These are phyloP conservation scores for Schwanniomyces occidentalis DNA, from an alignment of 805 yeast species.

Conservation along the genomic window DNA sequence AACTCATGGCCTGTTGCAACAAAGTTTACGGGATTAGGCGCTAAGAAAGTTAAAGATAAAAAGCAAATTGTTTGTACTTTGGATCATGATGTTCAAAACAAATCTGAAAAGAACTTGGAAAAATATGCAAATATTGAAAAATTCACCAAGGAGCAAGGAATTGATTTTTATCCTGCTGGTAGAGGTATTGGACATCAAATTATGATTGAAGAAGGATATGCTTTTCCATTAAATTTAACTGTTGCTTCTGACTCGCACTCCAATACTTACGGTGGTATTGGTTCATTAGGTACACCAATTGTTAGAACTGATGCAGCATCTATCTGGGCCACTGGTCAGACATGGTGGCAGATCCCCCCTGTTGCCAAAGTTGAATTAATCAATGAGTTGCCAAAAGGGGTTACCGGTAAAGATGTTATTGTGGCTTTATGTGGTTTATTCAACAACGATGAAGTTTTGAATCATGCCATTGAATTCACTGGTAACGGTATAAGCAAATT, in stretches of 20 bases:
- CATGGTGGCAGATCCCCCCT: constrained; percentile 99
- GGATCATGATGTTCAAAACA: constrained; percentile 98
- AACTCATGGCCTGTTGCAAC: constrained; percentile 99
- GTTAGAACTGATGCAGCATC: constrained; percentile 99
- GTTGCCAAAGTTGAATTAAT: constrained; percentile 89
- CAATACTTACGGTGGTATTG: constrained; percentile 96
- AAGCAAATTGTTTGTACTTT: constrained; percentile 93
- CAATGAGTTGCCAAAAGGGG: constrained; percentile 81
- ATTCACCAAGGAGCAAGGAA: constrained; percentile 87
- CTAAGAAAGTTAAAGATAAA: constrained; percentile 75
- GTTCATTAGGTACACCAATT: constrained; percentile 93
- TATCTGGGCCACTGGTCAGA: constrained; percentile 99
- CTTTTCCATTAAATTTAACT: constrained; percentile 88
- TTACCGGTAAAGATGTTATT: constrained; percentile 95
- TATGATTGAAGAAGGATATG: constrained; percentile 98
- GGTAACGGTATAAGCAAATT: constrained; percentile 75
- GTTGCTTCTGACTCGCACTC: constrained; percentile 99
- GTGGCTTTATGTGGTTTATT: constrained; percentile 93
- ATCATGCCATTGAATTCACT: constrained; percentile 90
- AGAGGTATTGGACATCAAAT: constrained; percentile 99
- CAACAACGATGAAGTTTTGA: constrained; percentile 88
- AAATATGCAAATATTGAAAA: constrained; percentile 87
- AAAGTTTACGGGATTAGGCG: constrained; percentile 94
- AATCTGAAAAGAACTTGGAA: constrained; percentile 79
- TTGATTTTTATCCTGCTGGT: constrained; percentile 98